Conservation (phyloP, 2,329 filamentous ascomycete species). For the Aspergillus novofumigatus region DNA sequence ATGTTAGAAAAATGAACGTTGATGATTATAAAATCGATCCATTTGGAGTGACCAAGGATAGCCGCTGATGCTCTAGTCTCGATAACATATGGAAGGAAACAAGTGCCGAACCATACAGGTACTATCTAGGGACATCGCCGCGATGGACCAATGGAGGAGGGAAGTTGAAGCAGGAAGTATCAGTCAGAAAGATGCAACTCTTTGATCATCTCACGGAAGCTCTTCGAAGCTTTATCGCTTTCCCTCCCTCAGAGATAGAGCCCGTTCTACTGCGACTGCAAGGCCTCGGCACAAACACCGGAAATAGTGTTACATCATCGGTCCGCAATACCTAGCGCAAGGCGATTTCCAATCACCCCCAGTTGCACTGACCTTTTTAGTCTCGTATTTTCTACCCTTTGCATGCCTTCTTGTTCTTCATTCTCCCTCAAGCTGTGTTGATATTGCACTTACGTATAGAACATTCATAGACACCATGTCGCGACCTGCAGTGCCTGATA, state of each 20-base stretch:
- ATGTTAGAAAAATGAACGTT: background rate
- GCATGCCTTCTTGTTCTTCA: background rate
- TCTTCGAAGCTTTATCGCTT: background rate
- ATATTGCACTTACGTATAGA: background rate
- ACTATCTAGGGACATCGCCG: background rate
- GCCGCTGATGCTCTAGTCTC: background rate
- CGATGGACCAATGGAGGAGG: background rate
- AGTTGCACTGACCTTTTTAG: too few species aligned
- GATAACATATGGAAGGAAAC: background rate
- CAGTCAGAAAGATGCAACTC: background rate
- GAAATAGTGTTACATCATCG: background rate
- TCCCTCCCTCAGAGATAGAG: too few species aligned
- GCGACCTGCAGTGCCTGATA: constrained; percentile 24
- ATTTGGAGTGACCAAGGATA: background rate
- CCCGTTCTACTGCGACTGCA: background rate
- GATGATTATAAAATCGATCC: background rate
- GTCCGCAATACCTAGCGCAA: background rate
- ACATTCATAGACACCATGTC: background rate
- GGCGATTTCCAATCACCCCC: too few species aligned
- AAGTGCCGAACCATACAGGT: background rate
- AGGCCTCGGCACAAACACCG: background rate
- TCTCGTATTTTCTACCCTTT: background rate
- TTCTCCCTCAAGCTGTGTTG: background rate
- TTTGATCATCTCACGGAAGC: background rate
- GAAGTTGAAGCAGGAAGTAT: background rate